Percentiles rank a stretch among this genome's conserved stretches.
These are phyloP conservation scores for Globisporangium parvum DNA, from an alignment of 352 stramenopile species.

Conservation along the genomic window DNA sequence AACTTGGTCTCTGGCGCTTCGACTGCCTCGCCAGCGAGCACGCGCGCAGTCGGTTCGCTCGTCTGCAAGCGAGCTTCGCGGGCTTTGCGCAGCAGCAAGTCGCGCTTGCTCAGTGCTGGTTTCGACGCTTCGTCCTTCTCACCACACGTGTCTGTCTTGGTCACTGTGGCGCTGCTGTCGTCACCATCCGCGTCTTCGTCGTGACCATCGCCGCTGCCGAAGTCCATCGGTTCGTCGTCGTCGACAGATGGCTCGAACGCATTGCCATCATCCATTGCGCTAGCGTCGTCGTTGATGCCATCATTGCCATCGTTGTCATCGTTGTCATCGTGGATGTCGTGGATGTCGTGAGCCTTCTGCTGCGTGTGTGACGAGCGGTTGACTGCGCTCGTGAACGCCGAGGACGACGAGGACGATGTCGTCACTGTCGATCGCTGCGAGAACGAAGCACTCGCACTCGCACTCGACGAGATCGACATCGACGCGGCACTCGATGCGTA, in stretches of 20 bases:
- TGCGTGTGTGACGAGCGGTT: not conserved
- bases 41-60: conserved; percentile 48
- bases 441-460: conserved; percentile 8
- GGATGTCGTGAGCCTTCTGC: not conserved
- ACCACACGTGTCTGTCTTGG: conserved; percentile 8
- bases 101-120: conserved; percentile 59
- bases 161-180: conserved; percentile 1
- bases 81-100: conserved; percentile 67
- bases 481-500: conserved; percentile 40
- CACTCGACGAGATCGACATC: conserved; percentile 17
- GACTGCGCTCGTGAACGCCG: conserved; percentile 1
- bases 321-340: conserved; percentile 19
- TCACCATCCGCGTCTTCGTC: conserved; percentile 1
- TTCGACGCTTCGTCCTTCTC: conserved; percentile 15
- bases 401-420: conserved; percentile 8
- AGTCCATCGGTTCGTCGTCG: conserved; percentile 20
- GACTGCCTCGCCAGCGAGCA: conserved; percentile 32
- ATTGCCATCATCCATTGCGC: conserved; percentile 12
- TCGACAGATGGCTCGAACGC: conserved; percentile 7
- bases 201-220: not conserved
- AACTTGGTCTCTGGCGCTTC: conserved; percentile 18
- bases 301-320: no score
- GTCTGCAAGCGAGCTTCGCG: conserved; percentile 52
- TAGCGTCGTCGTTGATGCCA: no score
- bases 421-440: conserved; percentile 8